Conservation (phyloP, 192 early-diverging fungal genomes). For the Backusella australiensis region DNA sequence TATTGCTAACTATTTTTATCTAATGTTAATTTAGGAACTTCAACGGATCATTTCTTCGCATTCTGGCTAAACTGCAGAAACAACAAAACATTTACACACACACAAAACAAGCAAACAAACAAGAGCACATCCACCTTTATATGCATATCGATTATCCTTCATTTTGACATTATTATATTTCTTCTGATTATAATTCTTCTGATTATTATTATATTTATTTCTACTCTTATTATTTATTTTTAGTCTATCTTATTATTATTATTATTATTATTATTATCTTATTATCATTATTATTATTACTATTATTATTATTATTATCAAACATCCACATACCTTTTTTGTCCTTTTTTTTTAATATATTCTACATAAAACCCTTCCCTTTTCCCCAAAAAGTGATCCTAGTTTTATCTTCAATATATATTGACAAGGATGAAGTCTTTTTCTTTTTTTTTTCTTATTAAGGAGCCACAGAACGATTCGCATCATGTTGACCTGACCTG, state of each 20-base stretch:
- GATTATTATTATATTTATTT: background rate
- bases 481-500: background rate
- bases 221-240: background rate
- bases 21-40: slow-evolving; percentile 5
- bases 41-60: slow-evolving; percentile 8
- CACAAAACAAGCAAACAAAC: background rate
- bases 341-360: background rate
- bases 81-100: background rate
- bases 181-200: background rate
- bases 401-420: background rate
- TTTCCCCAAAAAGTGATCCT: background rate
- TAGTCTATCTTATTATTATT: background rate
- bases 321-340: background rate
- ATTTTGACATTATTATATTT: background rate
- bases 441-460: background rate
- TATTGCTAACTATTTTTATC: background rate
- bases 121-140: background rate
- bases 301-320: background rate
- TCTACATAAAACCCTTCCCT: background rate
- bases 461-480: background rate
- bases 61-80: background rate
- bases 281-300: background rate
- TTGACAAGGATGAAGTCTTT: background rate
- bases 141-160: slow-evolving; percentile 7
- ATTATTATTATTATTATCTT: background rate